These are phyloP conservation scores for Pezicula radicicola DNA, from an alignment of 2,329 filamentous ascomycete genomes.

Conservation along the genomic window DNA sequence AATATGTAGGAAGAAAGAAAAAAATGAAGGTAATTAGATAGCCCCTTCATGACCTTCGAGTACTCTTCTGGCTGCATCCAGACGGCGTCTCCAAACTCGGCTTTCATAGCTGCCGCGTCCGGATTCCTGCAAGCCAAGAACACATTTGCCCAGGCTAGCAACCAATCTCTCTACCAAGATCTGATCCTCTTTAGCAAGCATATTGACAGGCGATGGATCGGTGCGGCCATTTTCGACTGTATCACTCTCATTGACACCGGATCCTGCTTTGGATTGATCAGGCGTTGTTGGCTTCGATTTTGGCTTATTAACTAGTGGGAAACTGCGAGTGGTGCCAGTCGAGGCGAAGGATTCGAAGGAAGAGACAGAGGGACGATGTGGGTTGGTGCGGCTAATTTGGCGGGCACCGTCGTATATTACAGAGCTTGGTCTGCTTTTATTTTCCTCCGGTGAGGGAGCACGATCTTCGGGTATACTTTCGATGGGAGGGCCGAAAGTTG, in stretches of 20 bases:
- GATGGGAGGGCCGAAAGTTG: slow-evolving; percentile 22
- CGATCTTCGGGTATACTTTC: slow-evolving; percentile 6
- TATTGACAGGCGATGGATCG: slow-evolving; percentile 24
- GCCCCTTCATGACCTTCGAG: slow-evolving; percentile 64
- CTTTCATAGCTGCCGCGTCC: slow-evolving; percentile 54
- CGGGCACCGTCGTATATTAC: slow-evolving; percentile 11
- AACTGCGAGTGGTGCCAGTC: slow-evolving; percentile 57
- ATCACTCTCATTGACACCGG: slow-evolving; percentile 13
- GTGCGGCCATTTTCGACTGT: slow-evolving; percentile 9
- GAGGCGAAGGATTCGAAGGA: slow-evolving; percentile 40
- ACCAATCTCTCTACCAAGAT: slow-evolving; percentile 57
- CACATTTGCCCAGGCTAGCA: slow-evolving; percentile 56
- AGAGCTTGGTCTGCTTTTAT: slow-evolving; percentile 10
- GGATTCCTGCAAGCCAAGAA: slow-evolving; percentile 54
- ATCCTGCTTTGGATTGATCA: slow-evolving; percentile 5
- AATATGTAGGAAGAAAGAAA: too few relatives aligned
- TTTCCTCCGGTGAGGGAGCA: slow-evolving; percentile 5
- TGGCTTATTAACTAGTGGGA: slow-evolving; percentile 55
- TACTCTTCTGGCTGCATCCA: slow-evolving; percentile 71
- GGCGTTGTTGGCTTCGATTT: slow-evolving; percentile 23
- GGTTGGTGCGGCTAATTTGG: slow-evolving; percentile 4
- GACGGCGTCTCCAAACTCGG: slow-evolving; percentile 63
- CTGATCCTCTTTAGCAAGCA: slow-evolving; percentile 49
- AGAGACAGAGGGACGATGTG: slow-evolving; percentile 53
- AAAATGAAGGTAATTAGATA: slow-evolving; percentile 9